These are phyloP conservation scores for Cubamyces sp. DNA, from an alignment of 768 basidiomycete species.

Conservation along the genomic window DNA sequence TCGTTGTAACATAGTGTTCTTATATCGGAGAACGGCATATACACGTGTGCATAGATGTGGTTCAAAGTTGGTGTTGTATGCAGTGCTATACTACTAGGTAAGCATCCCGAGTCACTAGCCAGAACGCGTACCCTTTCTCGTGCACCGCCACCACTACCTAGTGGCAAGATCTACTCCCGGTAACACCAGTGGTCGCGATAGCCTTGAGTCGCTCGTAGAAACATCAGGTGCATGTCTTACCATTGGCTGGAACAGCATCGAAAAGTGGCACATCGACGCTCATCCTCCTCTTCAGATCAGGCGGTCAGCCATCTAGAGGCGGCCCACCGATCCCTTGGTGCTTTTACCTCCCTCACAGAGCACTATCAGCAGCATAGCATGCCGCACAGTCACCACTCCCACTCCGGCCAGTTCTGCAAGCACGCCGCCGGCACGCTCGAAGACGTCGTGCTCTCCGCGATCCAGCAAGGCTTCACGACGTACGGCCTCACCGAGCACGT, in stretches of 20 bases:
- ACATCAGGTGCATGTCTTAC: no score
- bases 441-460: conserved; percentile 80
- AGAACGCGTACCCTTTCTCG: background rate
- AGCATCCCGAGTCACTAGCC: background rate
- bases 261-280: no score
- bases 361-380: no score
- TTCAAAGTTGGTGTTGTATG: background rate
- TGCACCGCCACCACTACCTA: background rate
- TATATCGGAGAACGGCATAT: background rate
- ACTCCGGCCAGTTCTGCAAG: conserved; percentile 93
- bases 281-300: no score
- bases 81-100: no score
- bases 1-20: no score
- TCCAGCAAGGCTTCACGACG: conserved; percentile 73
- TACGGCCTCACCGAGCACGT: conserved; percentile 94
- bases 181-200: no score
- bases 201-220: no score
- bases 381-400: conserved; percentile 85
- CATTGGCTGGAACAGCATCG: no score
- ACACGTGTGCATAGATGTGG: background rate
- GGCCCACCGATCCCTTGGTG: no score
- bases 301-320: no score
- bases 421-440: conserved; percentile 85
- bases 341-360: no score
- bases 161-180: background rate